Base-by-base conservation (phyloP, 139 green algal species). In the Chlamydomonas sp. region DNA sequence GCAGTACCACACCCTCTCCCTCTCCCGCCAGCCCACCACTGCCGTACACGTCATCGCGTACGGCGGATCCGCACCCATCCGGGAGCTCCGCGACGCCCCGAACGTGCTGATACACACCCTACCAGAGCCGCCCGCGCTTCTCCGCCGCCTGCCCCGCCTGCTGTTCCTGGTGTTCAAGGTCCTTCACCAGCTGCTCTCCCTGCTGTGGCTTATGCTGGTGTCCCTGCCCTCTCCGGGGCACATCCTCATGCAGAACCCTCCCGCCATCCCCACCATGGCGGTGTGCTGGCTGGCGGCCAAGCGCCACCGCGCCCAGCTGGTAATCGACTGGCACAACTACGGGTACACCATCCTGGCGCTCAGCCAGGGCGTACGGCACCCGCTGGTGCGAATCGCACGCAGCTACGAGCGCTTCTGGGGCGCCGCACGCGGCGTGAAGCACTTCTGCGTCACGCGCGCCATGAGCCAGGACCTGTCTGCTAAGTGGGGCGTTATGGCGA, bases 321-420 rank as follows among this genome's bases (percentile, higher is more conserved):
- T 99, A 4, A 94, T 98, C 59, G 98, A 99, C 93, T 99, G 98
- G 98, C 98, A 99, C 92, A 99, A 99, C 89, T 97, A 97, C 79
- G 97, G 93, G 0, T 97, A 97, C 92, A 97, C 97, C 10, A 94
- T 99, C 17, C 95, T 99, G 88, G 94, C 85, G 10, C 84, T 99
- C 15, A 92, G 88, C 77, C 91, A 96, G 84, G 91, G 94, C 5
- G n/a, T 49, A 14, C 60, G 80, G 1, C 91, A 96, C 86, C 66
- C 77, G 1, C 74, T 98, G 85, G 91, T 95, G 63, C 49, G 78
- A 16, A 1, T 79, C 2, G 71, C 73, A 0, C 84, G 91, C 67
- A 77, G 59, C 49, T 94, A 96, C 63, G 96, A 99, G 90, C 85
- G 85, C 8, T 80, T 85, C 18, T 96, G 95, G 81, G 97, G 93